phyloP scores from a whole-genome alignment of 257 asterid species.

The Henckelia pumila region DNA sequence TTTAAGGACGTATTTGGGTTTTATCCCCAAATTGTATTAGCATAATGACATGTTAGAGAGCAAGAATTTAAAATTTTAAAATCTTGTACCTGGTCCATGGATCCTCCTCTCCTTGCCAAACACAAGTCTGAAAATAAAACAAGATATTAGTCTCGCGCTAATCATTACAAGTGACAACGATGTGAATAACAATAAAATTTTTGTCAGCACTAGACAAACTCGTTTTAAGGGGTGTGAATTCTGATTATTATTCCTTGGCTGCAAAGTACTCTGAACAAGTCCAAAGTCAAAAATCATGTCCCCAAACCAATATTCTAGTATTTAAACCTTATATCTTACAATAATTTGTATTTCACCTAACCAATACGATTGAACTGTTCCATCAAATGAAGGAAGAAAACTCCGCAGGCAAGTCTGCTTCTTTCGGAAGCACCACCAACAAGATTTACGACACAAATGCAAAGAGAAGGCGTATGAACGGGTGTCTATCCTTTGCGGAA shows the following conservation, averaged over 20 bases:
- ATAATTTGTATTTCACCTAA: no score
- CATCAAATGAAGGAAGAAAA: conserved; percentile 33
- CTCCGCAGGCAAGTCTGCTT: conserved; percentile 24
- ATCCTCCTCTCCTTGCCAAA: no score
- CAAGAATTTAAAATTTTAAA: no score
- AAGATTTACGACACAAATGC: not conserved
- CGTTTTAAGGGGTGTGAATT: conserved; percentile 18
- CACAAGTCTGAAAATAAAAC: no score
- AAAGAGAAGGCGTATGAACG: conserved; percentile 29
- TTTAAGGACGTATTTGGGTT: no score
- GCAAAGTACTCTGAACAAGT: conserved; percentile 28
- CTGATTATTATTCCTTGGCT: conserved; percentile 8
- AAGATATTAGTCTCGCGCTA: not conserved
- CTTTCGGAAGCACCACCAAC: no score
- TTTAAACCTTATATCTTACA: not conserved
- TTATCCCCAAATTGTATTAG: no score
- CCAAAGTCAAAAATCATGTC: conserved; percentile 38
- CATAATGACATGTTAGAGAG: no score
- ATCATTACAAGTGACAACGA: not conserved
- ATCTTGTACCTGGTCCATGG: no score
- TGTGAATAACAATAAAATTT: not conserved
- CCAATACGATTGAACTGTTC: not conserved
- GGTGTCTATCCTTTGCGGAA: conserved; percentile 56
- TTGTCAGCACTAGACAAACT: conserved; percentile 7
- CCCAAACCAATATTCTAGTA: not conserved